Evolutionary conservation across 805 yeast genomes (phyloP).

Genomic region (Teunomyces panamensis): DNA sequence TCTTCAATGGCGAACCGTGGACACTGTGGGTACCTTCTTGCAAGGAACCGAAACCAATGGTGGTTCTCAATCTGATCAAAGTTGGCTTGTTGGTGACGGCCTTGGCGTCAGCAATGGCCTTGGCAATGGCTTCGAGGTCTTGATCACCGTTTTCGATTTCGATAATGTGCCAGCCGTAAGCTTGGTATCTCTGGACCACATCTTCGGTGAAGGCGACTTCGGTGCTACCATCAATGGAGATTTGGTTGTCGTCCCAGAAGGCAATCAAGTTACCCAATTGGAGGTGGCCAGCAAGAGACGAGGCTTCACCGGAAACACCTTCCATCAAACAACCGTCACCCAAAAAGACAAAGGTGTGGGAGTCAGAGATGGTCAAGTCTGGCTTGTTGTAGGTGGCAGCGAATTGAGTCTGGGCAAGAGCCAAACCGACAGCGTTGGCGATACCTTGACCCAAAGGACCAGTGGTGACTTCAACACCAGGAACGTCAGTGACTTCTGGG

Average conservation of each 20-base stretch:
- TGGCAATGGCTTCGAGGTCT: slow-evolving; percentile 66
- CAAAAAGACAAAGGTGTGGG: slow-evolving; percentile 72
- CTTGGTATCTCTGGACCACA: slow-evolving; percentile 76
- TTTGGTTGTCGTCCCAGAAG: slow-evolving; percentile 94
- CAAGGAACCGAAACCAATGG: slow-evolving; percentile 91
- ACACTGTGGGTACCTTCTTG: slow-evolving; percentile 84
- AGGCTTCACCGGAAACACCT: slow-evolving; percentile 94
- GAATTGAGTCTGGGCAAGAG: slow-evolving; percentile 87
- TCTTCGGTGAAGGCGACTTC: slow-evolving; percentile 90
- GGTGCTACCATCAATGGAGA: slow-evolving; percentile 95
- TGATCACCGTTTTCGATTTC: slow-evolving; percentile 78
- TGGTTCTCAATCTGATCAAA: slow-evolving; percentile 81
- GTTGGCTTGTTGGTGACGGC: slow-evolving; percentile 79
- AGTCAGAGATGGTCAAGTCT: slow-evolving; percentile 66
- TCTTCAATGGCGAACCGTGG: slow-evolving; percentile 94
- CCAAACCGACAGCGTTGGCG: slow-evolving; percentile 92
- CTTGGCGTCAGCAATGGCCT: slow-evolving; percentile 82
- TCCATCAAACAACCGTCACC: slow-evolving; percentile 99
- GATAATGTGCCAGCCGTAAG: slow-evolving; percentile 92
- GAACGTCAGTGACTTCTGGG: slow-evolving; percentile 81
- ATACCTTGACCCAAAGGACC: slow-evolving; percentile 99
- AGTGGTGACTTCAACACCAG: slow-evolving; percentile 95
- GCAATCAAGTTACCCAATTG: slow-evolving; percentile 90
- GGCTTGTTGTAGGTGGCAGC: slow-evolving; percentile 96
- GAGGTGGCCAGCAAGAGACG: slow-evolving; percentile 94